Conservation (phyloP, 2,329 filamentous ascomycete species). For the Ciborinia camelliae region DNA sequence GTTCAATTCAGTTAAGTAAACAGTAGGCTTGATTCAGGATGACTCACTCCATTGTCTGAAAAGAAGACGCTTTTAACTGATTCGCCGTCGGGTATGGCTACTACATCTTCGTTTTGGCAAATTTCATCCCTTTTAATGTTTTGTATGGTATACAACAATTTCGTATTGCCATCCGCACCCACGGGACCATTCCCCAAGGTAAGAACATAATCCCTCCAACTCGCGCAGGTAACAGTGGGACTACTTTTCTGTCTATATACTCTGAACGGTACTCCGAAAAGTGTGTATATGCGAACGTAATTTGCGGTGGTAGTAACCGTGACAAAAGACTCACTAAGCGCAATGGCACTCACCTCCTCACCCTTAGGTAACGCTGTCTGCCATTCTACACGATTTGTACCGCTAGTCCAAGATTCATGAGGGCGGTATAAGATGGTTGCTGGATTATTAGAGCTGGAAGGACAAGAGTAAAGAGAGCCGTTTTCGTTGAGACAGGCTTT, state of each 20-base stretch:
- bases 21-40: background rate
- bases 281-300: slow-evolving; percentile 88
- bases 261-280: slow-evolving; percentile 85
- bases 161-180: slow-evolving; percentile 70
- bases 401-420: slow-evolving; percentile 83
- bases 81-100: slow-evolving; percentile 73
- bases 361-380: slow-evolving; percentile 79
- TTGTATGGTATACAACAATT: slow-evolving; percentile 85
- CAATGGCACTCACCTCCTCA: slow-evolving; percentile 85
- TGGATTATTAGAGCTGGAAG: slow-evolving; percentile 59
- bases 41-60: slow-evolving; percentile 77
- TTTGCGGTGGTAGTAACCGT: slow-evolving; percentile 82
- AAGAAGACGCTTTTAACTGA: slow-evolving; percentile 84
- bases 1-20: slow-evolving; percentile 13
- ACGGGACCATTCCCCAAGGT: slow-evolving; percentile 91
- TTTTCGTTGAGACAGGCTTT: slow-evolving; percentile 88
- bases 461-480: slow-evolving; percentile 81
- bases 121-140: slow-evolving; percentile 91
- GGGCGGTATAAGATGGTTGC: slow-evolving; percentile 93
- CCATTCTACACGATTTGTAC: slow-evolving; percentile 86
- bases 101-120: slow-evolving; percentile 90
- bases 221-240: slow-evolving; percentile 87
- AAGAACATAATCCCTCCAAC: slow-evolving; percentile 94
- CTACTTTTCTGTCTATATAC: slow-evolving; percentile 89
- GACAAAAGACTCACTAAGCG: slow-evolving; percentile 85